Percentiles rank a stretch among this genome's conserved stretches.
Evolutionary conservation across 2,329 filamentous ascomycete genomes (phyloP).

Genomic region (Neopestalotiopsis clavispora): DNA sequence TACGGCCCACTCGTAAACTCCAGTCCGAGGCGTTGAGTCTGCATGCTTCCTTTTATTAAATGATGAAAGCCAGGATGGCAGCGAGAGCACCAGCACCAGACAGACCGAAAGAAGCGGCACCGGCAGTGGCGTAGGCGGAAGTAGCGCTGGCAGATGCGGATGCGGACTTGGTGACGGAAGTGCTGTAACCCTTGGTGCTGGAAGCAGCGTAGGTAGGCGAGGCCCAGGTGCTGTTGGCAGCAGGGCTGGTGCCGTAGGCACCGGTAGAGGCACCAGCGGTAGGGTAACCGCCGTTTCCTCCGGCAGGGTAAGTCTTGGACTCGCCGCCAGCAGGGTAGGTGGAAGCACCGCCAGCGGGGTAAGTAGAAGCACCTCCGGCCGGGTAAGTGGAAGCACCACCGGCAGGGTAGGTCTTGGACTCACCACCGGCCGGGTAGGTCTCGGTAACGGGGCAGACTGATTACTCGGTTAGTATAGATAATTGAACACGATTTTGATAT

Average conservation of each 20-base stretch:
- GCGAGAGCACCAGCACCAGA: neutral
- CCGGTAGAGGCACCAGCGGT: constrained; percentile 3
- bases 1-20: constrained; percentile 6
- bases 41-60: neutral
- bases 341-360: constrained; percentile 7
- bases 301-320: constrained; percentile 8
- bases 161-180: neutral
- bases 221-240: constrained; percentile 10
- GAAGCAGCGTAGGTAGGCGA: constrained; percentile 5
- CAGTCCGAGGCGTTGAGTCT: neutral
- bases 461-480: neutral
- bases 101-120: constrained; percentile 5
- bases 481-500: neutral
- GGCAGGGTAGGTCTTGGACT: constrained; percentile 11
- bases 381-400: constrained; percentile 13
- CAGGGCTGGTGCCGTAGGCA: constrained; percentile 3
- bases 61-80: neutral
- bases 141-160: constrained; percentile 8
- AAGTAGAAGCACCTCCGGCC: constrained; percentile 7
- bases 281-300: neutral
- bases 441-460: constrained; percentile 7
- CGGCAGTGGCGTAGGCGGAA: constrained; percentile 8
- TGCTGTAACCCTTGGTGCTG: too few relatives aligned
- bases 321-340: constrained; percentile 8
- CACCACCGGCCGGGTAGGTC: neutral